phyloP scores from a whole-genome alignment of 805 yeast species.

The Cyberlindnera petersonii region DNA sequence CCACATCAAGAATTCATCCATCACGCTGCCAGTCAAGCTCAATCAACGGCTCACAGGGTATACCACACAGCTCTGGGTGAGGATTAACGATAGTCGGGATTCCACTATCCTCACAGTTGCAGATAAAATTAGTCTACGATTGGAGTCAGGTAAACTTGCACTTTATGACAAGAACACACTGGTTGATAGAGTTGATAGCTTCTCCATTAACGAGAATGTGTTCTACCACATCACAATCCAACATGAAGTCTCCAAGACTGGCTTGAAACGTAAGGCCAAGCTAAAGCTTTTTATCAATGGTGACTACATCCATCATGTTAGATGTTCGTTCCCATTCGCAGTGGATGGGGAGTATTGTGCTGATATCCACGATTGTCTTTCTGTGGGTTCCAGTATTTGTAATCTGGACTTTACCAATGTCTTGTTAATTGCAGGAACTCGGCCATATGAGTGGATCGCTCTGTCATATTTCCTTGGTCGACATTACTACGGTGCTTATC shows the following conservation, averaged over 20 bases:
- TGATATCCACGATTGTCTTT: constrained; percentile 2
- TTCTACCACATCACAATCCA: constrained; percentile 22
- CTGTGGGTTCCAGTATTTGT: constrained; percentile 16
- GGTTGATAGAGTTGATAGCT: constrained; percentile 17
- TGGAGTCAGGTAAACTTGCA: constrained; percentile 33
- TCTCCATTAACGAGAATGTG: constrained; percentile 13
- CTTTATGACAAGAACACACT: constrained; percentile 18
- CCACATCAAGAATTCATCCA: constrained; percentile 29
- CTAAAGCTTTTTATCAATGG: constrained; percentile 19
- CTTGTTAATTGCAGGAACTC: constrained; percentile 34
- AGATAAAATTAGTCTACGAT: constrained; percentile 19
- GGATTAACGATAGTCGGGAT: constrained; percentile 27
- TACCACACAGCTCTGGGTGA: constrained; percentile 30
- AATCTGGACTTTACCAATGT: constrained; percentile 30
- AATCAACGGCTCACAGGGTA: constrained; percentile 6
- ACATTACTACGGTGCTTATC: constrained; percentile 45
- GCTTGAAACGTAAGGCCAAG: constrained; percentile 16
- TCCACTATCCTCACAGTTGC: constrained; percentile 28
- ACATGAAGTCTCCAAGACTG: constrained; percentile 16
- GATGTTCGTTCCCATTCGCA: constrained; percentile 21
- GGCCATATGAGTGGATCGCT: constrained; percentile 49
- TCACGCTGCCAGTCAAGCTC: constrained; percentile 12
- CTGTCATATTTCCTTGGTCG: constrained; percentile 45
- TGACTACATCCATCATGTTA: constrained; percentile 18
- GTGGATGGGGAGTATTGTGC: constrained; percentile 6